Evolutionary conservation across 306 rosid genomes (phyloP).

Genomic region (Datisca glomerata): DNA sequence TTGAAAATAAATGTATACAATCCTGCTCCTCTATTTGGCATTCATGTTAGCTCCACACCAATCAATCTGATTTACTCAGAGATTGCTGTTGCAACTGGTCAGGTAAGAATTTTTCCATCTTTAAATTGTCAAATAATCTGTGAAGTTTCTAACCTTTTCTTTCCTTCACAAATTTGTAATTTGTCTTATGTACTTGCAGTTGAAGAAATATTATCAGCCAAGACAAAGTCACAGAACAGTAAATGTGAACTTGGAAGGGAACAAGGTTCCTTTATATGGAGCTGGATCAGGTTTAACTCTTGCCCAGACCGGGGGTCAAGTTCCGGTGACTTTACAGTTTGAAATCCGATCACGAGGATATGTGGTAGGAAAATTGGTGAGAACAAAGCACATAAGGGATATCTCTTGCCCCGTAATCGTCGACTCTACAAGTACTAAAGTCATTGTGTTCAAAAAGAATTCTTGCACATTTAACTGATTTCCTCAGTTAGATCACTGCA

Average conservation of each 20-base stretch:
- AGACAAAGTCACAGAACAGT: constrained; percentile 54
- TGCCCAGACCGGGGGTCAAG: constrained; percentile 32
- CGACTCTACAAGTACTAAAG: constrained; percentile 45
- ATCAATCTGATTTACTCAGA: constrained; percentile 60
- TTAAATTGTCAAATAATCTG: neutral
- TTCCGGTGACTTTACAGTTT: constrained; percentile 41
- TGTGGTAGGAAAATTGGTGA: constrained; percentile 83
- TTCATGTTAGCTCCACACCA: constrained; percentile 68
- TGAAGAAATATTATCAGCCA: constrained; percentile 78
- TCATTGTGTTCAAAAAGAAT: constrained; percentile 50
- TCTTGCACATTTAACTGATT: constrained; percentile 56
- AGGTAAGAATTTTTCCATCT: constrained; percentile 25
- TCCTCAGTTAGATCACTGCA: no score
- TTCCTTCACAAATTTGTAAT: constrained; percentile 5
- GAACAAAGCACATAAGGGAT: constrained; percentile 43
- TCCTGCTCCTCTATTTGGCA: constrained; percentile 86
- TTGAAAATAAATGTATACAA: constrained; percentile 55
- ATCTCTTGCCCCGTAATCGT: constrained; percentile 55
- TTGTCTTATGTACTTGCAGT: constrained; percentile 29
- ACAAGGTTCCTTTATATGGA: constrained; percentile 78
- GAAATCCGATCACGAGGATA: constrained; percentile 52
- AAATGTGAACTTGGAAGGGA: constrained; percentile 35
- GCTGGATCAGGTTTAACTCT: constrained; percentile 49
- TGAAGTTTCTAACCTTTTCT: neutral
- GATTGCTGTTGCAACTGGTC: constrained; percentile 70